Evolutionary conservation across 2,329 filamentous ascomycete species (phyloP).

Genomic region (Fusarium sp.): DNA sequence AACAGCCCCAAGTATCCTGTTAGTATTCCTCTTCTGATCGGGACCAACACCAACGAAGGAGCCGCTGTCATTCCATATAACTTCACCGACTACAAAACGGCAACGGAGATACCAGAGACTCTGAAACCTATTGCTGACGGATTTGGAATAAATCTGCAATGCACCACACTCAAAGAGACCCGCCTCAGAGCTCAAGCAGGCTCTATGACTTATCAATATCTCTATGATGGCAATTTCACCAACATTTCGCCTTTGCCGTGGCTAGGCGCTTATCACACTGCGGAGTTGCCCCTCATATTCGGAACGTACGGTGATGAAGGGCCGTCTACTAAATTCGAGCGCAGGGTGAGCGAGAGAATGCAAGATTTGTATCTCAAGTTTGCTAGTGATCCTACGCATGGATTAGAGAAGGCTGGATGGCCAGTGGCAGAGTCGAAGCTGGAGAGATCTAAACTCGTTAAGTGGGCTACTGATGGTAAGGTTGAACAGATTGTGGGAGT

Average conservation of each 20-base stretch:
- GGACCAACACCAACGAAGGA: conserved; percentile 36
- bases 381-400: conserved; percentile 17
- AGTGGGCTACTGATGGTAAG: conserved; percentile 17
- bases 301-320: conserved; percentile 18
- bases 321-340: conserved; percentile 21
- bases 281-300: conserved; percentile 34
- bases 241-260: conserved; percentile 34
- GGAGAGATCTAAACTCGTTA: conserved; percentile 1
- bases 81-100: conserved; percentile 26
- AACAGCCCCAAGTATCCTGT: not conserved
- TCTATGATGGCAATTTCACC: conserved; percentile 37
- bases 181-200: conserved; percentile 18
- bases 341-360: conserved; percentile 23
- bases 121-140: conserved; percentile 11
- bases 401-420: conserved; percentile 12
- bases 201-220: conserved; percentile 31
- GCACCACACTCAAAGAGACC: conserved; percentile 26
- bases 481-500: conserved; percentile 7
- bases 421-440: not conserved
- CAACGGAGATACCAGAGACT: conserved; percentile 11
- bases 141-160: conserved; percentile 25
- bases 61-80: conserved; percentile 26
- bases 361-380: conserved; percentile 32
- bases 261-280: conserved; percentile 34
- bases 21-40: conserved; percentile 18